Evolutionary conservation across 2,329 filamentous ascomycete genomes (phyloP).

Genomic region (Colletotrichum higginsianum): DNA sequence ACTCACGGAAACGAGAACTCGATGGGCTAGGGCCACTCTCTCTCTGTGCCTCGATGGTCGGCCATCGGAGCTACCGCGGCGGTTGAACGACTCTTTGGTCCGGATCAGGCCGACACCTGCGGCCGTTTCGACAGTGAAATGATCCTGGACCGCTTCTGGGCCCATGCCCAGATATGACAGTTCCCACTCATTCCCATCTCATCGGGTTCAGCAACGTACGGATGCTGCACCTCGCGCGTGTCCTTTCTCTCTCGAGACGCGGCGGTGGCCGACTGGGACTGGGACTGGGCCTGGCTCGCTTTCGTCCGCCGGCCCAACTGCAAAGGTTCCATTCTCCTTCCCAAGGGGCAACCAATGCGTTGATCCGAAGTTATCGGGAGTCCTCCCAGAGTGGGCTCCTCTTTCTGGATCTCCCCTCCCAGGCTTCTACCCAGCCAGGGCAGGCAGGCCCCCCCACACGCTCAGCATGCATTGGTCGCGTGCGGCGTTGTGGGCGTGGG

Average conservation of each 20-base stretch:
- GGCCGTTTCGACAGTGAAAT: neutral
- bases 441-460: neutral
- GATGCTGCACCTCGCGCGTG: too few relatives aligned
- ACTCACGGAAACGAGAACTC: neutral
- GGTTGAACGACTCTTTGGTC: neutral
- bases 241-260: too few relatives aligned
- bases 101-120: neutral
- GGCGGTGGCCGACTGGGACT: neutral
- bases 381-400: neutral
- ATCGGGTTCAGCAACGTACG: neutral
- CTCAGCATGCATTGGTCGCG: neutral
- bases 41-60: neutral
- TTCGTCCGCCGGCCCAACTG: neutral
- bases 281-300: constrained; percentile 5
- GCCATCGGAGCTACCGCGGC: neutral
- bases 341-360: constrained; percentile 17
- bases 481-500: neutral
- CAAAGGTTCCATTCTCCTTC: neutral
- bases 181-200: constrained; percentile 28
- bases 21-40: neutral
- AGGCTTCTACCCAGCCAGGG: too few relatives aligned
- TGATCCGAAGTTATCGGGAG: constrained; percentile 11
- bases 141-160: neutral
- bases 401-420: too few relatives aligned
- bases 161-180: constrained; percentile 5